Evolutionary conservation across 1,284 basidiomycete genomes (phyloP), one percentile per base, ranked within the genome.

Genomic region (Rhodotorula mucilaginosa): DNA sequence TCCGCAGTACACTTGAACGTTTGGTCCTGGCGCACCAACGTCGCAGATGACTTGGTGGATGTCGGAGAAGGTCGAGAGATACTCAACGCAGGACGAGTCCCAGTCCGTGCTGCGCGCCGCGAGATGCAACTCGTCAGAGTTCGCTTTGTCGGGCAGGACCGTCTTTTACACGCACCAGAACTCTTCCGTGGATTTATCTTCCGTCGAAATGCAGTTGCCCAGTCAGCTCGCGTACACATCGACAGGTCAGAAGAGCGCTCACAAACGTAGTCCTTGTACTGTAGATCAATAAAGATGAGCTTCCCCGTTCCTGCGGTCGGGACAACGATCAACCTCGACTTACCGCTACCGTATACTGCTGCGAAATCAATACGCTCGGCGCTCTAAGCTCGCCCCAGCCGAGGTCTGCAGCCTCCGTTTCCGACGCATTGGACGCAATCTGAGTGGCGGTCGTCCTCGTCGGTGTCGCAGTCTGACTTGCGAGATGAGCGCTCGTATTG

Each of bases 11-110:
- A 68, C 67, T 7, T 48, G 48, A 10, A 68, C 57, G 7, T 63
- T 21, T 7, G 67, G 67, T 1, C 67, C 67, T 5, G 39, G 26
- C 0, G 61, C 67, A 6, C 15, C 49, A 5, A 58, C 67, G 23
- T 68, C 67, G 61, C 67, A 68, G n/a, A 52, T 16, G 39, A 68
- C 61, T 26, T 63, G 61, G 39, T 68, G 67, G 29, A 63, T 47
- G 61, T 68, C 67, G 19, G 67, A 68, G 39, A 68, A 68, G 21
- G 56, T 34, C 39, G 61, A 58, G 19, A 68, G 61, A 57, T 68
- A 68, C 7, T 59, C 67, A 26, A 68, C 48, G 26, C 67, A 68
- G 26, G 61, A 63, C 8, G 46, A 51, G 49, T 68, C 67, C 65
- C 65, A 56, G 7, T 56, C 54, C 34, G 58, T 26, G 29, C 21